Evolutionary conservation across 192 early-diverging fungal genomes (phyloP).

Genomic region (Umbelopsis sp.): DNA sequence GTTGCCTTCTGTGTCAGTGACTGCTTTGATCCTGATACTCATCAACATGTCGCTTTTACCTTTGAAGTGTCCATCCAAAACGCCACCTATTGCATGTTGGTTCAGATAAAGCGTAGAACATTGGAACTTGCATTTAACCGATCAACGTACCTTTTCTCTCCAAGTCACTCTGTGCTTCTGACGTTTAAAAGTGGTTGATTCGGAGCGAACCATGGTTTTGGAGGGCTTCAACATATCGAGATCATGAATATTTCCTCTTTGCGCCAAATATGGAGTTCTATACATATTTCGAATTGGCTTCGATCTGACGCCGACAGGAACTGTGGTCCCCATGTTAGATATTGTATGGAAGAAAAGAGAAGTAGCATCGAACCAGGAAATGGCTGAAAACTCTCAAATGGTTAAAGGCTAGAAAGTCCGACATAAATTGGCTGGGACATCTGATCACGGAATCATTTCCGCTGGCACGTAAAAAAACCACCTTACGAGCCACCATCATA

Average conservation of each 20-base stretch:
- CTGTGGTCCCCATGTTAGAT: background rate
- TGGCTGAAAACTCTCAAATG: background rate
- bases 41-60: background rate
- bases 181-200: background rate
- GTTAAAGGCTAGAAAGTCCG: background rate
- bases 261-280: constrained; percentile 3
- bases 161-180: background rate
- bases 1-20: background rate
- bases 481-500: background rate
- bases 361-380: background rate
- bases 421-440: background rate
- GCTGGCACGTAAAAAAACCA: background rate
- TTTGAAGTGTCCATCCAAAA: constrained; percentile 25
- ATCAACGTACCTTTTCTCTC: background rate
- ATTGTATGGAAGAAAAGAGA: background rate
- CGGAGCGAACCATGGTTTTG: background rate
- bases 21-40: background rate
- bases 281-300: constrained; percentile 10
- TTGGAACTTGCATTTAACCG: background rate
- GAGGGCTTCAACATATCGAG: constrained; percentile 2
- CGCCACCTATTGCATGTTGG: background rate
- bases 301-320: constrained; percentile 1
- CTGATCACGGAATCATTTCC: background rate
- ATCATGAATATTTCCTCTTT: background rate
- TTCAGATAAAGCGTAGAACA: background rate